Percentiles rank a stretch among this genome's conserved stretches.
These are phyloP conservation scores for Pyrenopolyporus hunteri DNA, from an alignment of 495 filamentous ascomycete species.

Conservation along the genomic window DNA sequence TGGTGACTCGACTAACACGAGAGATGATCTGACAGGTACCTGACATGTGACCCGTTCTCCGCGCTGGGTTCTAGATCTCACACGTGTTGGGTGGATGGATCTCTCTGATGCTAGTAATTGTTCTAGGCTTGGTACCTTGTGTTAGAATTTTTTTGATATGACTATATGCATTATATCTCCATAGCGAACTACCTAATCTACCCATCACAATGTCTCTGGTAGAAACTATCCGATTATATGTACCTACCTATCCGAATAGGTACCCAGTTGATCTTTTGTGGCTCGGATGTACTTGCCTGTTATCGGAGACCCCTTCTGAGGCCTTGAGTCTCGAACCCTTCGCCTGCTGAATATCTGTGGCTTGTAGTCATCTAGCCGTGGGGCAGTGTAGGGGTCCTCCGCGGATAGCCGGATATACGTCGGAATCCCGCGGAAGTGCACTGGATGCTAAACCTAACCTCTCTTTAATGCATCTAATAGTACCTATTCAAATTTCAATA, in stretches of 20 bases:
- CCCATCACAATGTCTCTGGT: no score
- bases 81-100: constrained; percentile 17
- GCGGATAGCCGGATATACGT: constrained; percentile 28
- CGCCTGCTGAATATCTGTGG: constrained; percentile 25
- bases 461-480: no score
- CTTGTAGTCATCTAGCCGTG: constrained; percentile 31
- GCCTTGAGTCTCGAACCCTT: constrained; percentile 22
- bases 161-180: background rate
- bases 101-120: constrained; percentile 16
- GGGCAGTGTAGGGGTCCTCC: constrained; percentile 28
- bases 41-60: constrained; percentile 32
- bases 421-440: constrained; percentile 1
- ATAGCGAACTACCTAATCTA: background rate
- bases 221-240: no score
- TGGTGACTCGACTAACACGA: constrained; percentile 36
- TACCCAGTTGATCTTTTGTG: background rate
- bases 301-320: constrained; percentile 2
- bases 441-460: no score
- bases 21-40: constrained; percentile 38
- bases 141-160: background rate
- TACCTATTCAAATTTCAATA: no score
- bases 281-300: constrained; percentile 16
- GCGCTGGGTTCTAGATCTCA: constrained; percentile 20
- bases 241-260: background rate
- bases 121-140: constrained; percentile 22